Evolutionary conservation across 163 green algal species (phyloP).

Genomic region (Trebouxia gelatinosa): DNA sequence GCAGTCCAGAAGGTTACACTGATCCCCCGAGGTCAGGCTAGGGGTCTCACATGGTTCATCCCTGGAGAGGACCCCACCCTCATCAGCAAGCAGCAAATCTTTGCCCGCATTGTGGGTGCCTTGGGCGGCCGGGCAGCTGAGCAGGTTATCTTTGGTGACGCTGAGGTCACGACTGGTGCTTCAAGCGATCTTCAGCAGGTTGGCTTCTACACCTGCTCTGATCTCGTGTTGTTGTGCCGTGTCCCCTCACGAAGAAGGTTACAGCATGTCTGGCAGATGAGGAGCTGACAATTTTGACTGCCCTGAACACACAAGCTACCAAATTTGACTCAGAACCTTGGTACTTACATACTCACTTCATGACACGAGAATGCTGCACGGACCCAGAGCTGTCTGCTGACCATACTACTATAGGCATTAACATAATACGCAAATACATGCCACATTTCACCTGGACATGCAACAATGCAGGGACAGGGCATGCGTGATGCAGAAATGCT

Average conservation of each 20-base stretch:
- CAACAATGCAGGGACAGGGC: constrained; percentile 38
- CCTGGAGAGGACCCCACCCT: constrained; percentile 94
- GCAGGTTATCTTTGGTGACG: constrained; percentile 93
- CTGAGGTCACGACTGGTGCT: constrained; percentile 93
- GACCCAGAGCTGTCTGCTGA: neutral
- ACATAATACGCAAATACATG: neutral
- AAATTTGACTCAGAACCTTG: neutral
- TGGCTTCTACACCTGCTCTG: no score
- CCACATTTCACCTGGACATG: neutral
- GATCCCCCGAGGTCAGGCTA: constrained; percentile 92
- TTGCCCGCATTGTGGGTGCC: constrained; percentile 90
- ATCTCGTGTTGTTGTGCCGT: no score
- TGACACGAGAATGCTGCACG: neutral
- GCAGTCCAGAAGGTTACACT: constrained; percentile 98
- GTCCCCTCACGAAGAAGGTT: no score
- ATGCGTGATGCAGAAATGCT: constrained; percentile 57
- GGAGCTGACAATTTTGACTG: neutral
- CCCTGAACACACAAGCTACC: neutral
- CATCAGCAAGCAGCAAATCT: constrained; percentile 96
- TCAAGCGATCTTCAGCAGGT: constrained; percentile 87
- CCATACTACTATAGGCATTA: neutral
- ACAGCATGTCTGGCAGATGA: no score
- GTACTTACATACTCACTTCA: neutral
- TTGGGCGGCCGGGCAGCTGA: constrained; percentile 96
- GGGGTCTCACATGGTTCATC: constrained; percentile 97